Base-by-base conservation (phyloP, 2,329 filamentous ascomycete genomes). In the Aaosphaeria arxii region DNA sequence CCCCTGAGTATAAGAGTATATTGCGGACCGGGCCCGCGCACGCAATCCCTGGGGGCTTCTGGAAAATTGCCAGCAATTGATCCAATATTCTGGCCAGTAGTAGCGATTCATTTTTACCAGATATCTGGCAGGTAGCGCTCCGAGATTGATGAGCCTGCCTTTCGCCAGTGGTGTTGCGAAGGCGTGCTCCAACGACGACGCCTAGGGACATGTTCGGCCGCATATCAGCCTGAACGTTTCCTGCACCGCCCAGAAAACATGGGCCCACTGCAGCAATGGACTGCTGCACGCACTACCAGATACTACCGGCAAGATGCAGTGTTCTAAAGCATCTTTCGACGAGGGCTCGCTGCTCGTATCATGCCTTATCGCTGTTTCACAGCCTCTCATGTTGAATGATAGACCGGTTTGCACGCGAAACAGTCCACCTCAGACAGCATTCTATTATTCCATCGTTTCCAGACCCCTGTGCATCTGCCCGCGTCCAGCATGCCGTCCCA, bases 311-410 rank as follows among this genome's bases (percentile, higher is more conserved):
- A 58, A 47, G 52, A 58, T 63, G 57, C 56, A 61, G 50, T 39
- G 35, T 45, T 51, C 45, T 49, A 51, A 53, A 44, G 53, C 48
- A 48, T 51, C 43, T 53, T 55, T 51, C 45, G 44, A 48, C 49
- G 49, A 43, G 35, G 45, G 49, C 48, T 59, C 57, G 58, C 54
- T 55, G 52, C 47, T 47, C n/a, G 43, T 53, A 53, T 51, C 44
- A 48, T 62, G 57, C 66, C 66, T 71, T 71, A 71, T 71, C 68
- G 61, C 58, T 53, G 64, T 70, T 64, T 57, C 66, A 70, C 61
- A 51, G 46, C 55, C 51, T 49, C 54, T 48, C 45, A 9, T 46
- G 49, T 54, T 59, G 50, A 54, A 50, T 56, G 63, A 66, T 66
- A 63, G 61, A 64, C 52, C 50, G 46, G 43, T 38, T 46, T 48